These are phyloP conservation scores for Ganoderma sinense DNA, from an alignment of 1,284 basidiomycete genomes.

Conservation along the genomic window DNA sequence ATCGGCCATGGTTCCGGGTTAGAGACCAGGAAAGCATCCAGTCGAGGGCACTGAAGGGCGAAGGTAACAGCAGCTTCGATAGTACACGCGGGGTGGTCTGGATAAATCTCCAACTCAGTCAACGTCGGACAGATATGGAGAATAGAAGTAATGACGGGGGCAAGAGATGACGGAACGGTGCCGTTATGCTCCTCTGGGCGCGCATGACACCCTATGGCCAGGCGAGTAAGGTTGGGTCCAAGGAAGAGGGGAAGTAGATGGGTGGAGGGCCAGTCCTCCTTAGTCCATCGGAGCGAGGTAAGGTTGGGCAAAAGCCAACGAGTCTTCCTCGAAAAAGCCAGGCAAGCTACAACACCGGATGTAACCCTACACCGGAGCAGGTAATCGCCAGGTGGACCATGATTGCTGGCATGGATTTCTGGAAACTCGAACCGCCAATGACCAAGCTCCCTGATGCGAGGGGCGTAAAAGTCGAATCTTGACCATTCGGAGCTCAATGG, in stretches of 20 bases:
- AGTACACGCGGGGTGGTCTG: neutral
- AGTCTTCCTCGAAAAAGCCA: neutral
- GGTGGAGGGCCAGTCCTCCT: neutral
- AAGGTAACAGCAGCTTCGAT: neutral
- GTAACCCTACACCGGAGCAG: neutral
- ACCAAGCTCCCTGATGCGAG: neutral
- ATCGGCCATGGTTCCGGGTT: neutral
- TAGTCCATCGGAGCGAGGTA: neutral
- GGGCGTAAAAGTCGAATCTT: neutral
- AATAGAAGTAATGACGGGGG: neutral
- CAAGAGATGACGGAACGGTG: neutral
- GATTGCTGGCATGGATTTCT: neutral
- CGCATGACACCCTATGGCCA: neutral
- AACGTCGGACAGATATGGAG: neutral
- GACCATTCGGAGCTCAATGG: neutral
- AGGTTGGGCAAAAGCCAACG: neutral
- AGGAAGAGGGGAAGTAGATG: neutral
- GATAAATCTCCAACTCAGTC: neutral
- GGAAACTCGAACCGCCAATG: neutral
- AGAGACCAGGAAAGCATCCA: neutral
- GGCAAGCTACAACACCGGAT: neutral
- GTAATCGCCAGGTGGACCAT: neutral
- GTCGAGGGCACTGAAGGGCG: neutral
- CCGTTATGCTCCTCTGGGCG: neutral
- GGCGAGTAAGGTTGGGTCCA: neutral